Evolutionary conservation across 345 rosid genomes (phyloP).

Genomic region (Raphanus raphanistrum): DNA sequence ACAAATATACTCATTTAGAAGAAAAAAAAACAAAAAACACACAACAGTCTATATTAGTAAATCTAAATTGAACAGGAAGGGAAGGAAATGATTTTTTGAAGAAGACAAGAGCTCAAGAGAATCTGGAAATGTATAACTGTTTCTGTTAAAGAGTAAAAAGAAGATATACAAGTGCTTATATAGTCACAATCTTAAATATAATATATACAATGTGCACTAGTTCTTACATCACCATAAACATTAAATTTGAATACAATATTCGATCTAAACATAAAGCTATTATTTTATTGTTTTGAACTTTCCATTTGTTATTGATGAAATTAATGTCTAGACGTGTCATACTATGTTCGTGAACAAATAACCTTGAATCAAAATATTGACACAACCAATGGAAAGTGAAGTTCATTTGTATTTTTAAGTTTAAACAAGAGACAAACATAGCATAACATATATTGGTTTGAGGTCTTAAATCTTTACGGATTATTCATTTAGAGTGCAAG

Average conservation of each 20-base stretch:
- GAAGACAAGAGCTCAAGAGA: neutral
- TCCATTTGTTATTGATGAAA: slow-evolving; percentile 1
- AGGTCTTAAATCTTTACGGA: too few species aligned
- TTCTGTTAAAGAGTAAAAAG: neutral
- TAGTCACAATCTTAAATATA: neutral
- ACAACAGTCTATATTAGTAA: neutral
- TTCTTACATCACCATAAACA: neutral
- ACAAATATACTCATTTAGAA: neutral
- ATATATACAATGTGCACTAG: too few species aligned
- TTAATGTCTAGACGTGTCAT: neutral
- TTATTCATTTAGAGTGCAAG: too few species aligned
- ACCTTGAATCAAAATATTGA: slow-evolving; percentile 16
- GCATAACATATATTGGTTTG: too few species aligned
- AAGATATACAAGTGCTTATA: neutral
- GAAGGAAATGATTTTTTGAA: neutral
- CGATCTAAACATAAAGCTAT: neutral
- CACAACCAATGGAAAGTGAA: slow-evolving; percentile 22
- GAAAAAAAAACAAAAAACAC: neutral
- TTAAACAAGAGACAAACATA: slow-evolving; percentile 45
- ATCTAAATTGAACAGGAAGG: neutral
- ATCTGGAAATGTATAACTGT: neutral
- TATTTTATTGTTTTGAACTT: slow-evolving; percentile 1
- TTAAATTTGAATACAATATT: neutral
- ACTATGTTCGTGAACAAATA: neutral
- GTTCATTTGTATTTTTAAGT: slow-evolving; percentile 42